These are phyloP conservation scores for Agrocybe praecox DNA, from an alignment of 768 basidiomycete genomes.

Conservation along the genomic window DNA sequence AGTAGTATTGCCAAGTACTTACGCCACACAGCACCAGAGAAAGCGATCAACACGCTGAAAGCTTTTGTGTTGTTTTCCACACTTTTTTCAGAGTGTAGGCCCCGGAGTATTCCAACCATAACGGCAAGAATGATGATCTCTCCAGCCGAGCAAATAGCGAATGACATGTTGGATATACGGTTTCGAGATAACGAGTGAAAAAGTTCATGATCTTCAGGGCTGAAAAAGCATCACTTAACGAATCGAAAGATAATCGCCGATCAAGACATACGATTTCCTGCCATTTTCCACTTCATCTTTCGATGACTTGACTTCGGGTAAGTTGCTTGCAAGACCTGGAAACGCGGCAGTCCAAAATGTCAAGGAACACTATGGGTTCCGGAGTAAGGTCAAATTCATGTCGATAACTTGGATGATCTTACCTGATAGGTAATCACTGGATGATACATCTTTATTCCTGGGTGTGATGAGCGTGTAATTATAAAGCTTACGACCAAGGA, in stretches of 20 bases:
- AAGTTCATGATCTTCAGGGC: conserved; percentile 47
- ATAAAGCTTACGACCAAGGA: conserved; percentile 54
- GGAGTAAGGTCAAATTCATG: not conserved
- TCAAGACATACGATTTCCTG: conserved; percentile 46
- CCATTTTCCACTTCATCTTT: conserved; percentile 38
- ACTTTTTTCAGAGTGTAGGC: conserved; percentile 58
- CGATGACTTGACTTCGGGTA: conserved; percentile 68
- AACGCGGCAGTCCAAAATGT: conserved; percentile 89
- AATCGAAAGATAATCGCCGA: not conserved
- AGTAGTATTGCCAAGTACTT: conserved; percentile 23
- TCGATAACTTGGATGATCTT: not conserved
- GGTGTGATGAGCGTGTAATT: not conserved
- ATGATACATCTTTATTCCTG: conserved; percentile 11
- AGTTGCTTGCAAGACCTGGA: conserved; percentile 70
- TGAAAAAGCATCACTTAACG: conserved; percentile 25
- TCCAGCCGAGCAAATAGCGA: conserved; percentile 68
- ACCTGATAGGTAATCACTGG: conserved; percentile 76
- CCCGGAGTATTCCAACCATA: conserved; percentile 78
- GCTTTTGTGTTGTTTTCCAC: conserved; percentile 75
- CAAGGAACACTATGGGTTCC: conserved; percentile 50
- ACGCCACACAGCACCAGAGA: conserved; percentile 79
- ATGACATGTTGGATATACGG: conserved; percentile 75
- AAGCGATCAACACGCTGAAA: conserved; percentile 78
- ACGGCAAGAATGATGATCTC: conserved; percentile 71
- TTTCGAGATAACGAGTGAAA: conserved; percentile 71